Conservation (phyloP, 78 protist genomes). For the Creolimax fragrantissima region DNA sequence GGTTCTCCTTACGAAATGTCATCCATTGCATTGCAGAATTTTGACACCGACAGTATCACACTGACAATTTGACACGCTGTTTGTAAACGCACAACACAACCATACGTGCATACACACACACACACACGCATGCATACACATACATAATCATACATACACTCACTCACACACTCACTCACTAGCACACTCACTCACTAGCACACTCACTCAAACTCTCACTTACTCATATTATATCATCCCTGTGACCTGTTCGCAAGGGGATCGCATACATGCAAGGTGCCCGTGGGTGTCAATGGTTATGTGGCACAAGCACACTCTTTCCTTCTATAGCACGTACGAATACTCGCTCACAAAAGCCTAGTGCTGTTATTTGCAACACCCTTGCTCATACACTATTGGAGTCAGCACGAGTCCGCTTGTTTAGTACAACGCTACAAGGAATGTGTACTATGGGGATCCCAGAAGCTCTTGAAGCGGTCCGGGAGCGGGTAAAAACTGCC, state of each 20-base stretch:
- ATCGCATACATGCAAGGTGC: neutral
- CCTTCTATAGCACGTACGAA: neutral
- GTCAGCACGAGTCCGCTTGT: too few relatives aligned
- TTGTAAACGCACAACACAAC: too few relatives aligned
- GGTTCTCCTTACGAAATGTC: too few relatives aligned
- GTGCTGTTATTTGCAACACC: neutral
- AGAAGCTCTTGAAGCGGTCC: neutral
- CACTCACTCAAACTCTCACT: neutral
- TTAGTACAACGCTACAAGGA: neutral
- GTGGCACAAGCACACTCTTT: neutral
- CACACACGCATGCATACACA: neutral
- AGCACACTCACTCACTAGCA: neutral
- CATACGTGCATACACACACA: neutral
- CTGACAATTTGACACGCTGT: too few relatives aligned
- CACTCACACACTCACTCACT: neutral
- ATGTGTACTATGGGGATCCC: neutral
- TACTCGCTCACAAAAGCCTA: neutral
- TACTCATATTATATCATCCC: too few relatives aligned
- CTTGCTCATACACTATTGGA: neutral
- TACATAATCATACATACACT: neutral
- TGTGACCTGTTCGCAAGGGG: too few relatives aligned
- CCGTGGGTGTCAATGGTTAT: neutral
- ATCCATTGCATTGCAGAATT: too few relatives aligned
- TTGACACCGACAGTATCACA: too few relatives aligned
- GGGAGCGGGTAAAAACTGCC: neutral